Evolutionary conservation across 306 rosid genomes (phyloP).

Genomic region (Trichosanthes truncata): DNA sequence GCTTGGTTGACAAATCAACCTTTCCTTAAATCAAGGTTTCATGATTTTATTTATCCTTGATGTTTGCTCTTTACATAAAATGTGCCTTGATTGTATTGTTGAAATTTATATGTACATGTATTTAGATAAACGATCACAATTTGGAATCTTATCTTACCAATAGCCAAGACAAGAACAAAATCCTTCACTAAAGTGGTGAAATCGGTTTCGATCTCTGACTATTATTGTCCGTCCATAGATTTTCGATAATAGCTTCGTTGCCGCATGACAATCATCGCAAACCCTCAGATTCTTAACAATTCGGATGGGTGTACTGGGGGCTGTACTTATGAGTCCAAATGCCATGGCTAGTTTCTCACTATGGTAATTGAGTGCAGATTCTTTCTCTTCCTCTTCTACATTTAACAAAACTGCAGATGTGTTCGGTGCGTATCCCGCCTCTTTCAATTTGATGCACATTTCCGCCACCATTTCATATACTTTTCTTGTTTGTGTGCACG

Average conservation of each 20-base stretch:
- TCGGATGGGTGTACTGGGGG: constrained; percentile 38
- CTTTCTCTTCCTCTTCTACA: constrained; percentile 50
- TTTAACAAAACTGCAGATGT: constrained; percentile 37
- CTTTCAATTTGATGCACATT: constrained; percentile 40
- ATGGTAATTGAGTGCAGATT: constrained; percentile 35
- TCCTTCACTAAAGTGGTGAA: constrained; percentile 58
- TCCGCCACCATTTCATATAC: constrained; percentile 44
- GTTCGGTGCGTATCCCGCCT: constrained; percentile 42
- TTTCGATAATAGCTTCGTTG: constrained; percentile 48
- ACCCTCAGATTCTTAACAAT: constrained; percentile 55
- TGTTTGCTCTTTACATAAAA: not conserved
- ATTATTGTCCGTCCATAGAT: constrained; percentile 45
- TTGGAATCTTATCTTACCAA: constrained; percentile 23
- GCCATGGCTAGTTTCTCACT: constrained; percentile 70
- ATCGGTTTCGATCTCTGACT: constrained; percentile 57
- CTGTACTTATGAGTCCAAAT: constrained; percentile 51
- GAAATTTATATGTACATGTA: not conserved
- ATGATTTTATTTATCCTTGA: not conserved
- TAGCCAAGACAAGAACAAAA: constrained; percentile 48
- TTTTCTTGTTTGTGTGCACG: constrained; percentile 30
- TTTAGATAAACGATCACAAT: not conserved
- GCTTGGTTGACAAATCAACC: constrained; percentile 53
- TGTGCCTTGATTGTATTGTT: not conserved
- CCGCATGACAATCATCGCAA: constrained; percentile 57
- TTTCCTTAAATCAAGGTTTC: not conserved